These are phyloP conservation scores for Linnemannia elongata DNA, from an alignment of 192 early-diverging fungal species.

Conservation along the genomic window DNA sequence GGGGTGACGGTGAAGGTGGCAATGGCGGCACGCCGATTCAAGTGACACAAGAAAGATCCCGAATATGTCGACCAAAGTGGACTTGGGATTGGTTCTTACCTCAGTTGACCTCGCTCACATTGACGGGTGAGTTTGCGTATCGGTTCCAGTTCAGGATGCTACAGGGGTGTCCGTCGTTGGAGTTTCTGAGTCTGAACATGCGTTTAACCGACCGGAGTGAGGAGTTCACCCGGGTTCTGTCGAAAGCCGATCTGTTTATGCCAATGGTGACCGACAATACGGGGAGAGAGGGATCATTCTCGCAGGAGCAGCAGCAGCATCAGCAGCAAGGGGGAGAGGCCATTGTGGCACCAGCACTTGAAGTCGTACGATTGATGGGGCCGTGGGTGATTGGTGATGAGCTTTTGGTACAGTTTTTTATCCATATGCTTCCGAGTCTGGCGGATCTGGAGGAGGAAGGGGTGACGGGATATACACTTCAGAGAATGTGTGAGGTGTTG, in stretches of 20 bases:
- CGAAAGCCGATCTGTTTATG: neutral
- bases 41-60: neutral
- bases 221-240: no score
- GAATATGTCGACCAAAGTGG: neutral
- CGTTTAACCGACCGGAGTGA: neutral
- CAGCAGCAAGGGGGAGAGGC: neutral
- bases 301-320: no score
- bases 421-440: neutral
- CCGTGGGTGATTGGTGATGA: neutral
- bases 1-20: no score
- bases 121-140: neutral
- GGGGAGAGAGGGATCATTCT: no score
- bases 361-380: neutral
- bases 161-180: neutral
- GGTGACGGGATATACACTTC: neutral
- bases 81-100: neutral
- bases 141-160: slow-evolving; percentile 1
- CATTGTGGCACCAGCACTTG: neutral
- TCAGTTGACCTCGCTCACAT: neutral
- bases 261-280: neutral
- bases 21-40: neutral
- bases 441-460: neutral
- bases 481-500: neutral
- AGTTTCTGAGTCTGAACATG: neutral
- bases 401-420: neutral